These are phyloP conservation scores for Lachancea waltii DNA, from an alignment of 805 yeast species.

Conservation along the genomic window DNA sequence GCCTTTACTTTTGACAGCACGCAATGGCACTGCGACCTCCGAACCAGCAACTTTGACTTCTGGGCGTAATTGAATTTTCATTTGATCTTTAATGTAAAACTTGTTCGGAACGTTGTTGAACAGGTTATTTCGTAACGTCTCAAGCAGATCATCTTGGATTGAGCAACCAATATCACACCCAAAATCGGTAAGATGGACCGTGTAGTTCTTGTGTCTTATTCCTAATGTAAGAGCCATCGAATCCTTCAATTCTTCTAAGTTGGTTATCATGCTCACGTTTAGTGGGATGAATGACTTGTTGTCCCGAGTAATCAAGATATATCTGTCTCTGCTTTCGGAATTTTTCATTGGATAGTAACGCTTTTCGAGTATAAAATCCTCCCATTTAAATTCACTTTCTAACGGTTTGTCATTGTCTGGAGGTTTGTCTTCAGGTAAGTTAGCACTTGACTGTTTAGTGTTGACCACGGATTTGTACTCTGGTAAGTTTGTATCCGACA, in stretches of 20 bases:
- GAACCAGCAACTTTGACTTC: conserved; percentile 14
- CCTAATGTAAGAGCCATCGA: conserved; percentile 35
- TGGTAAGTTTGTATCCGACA: conserved; percentile 3
- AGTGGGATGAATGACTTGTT: conserved; percentile 49
- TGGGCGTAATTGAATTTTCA: conserved; percentile 17
- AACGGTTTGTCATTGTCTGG: too few relatives aligned
- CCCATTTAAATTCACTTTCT: conserved; percentile 9
- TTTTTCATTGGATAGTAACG: conserved; percentile 36
- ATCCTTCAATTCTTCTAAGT: conserved; percentile 36
- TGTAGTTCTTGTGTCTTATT: conserved; percentile 22
- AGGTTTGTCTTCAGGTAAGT: too few relatives aligned
- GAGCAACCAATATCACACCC: conserved; percentile 53
- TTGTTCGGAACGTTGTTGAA: conserved; percentile 32
- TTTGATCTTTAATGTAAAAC: conserved; percentile 25
- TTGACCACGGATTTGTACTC: neutral
- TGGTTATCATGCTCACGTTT: conserved; percentile 30
- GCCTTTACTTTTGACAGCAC: conserved; percentile 23
- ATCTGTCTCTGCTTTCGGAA: conserved; percentile 21
- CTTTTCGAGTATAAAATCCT: conserved; percentile 26
- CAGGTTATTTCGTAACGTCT: conserved; percentile 30
- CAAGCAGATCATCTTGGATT: conserved; percentile 44
- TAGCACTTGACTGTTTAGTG: conserved; percentile 1
- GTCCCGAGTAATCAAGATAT: conserved; percentile 59
- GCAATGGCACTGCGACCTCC: conserved; percentile 15
- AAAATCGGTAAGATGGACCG: conserved; percentile 63